Evolutionary conservation across 768 basidiomycete species (phyloP).

Genomic region (Boletus subcaerulescens): DNA sequence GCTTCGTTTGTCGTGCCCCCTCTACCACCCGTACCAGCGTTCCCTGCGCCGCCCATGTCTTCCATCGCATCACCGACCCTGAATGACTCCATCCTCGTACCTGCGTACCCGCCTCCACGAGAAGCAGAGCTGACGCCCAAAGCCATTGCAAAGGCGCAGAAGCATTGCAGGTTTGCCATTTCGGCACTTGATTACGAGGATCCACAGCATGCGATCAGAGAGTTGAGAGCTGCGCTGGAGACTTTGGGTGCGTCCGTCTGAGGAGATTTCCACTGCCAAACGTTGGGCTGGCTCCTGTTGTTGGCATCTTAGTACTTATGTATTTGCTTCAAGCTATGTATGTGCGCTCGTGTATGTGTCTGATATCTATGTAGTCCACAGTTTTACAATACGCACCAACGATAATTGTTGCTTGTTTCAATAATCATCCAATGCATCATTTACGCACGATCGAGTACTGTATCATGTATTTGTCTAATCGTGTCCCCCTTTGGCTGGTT

Average conservation of each 20-base stretch:
- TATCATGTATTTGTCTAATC: too few relatives aligned
- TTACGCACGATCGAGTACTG: too few relatives aligned
- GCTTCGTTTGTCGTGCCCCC: slow-evolving; percentile 9
- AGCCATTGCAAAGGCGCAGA: slow-evolving; percentile 75
- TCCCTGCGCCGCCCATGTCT: slow-evolving; percentile 3
- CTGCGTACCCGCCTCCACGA: slow-evolving; percentile 20
- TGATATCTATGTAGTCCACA: background rate
- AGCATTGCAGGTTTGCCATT: slow-evolving; percentile 89
- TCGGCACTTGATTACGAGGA: slow-evolving; percentile 97
- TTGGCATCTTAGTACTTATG: background rate
- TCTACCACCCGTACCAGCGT: slow-evolving; percentile 15
- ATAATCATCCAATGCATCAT: slow-evolving; percentile 3
- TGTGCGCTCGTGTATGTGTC: background rate
- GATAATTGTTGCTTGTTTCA: background rate
- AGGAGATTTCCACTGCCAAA: background rate
- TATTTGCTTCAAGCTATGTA: slow-evolving; percentile 6
- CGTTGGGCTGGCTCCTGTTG: slow-evolving; percentile 4
- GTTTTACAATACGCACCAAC: slow-evolving; percentile 1
- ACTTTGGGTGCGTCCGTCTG: slow-evolving; percentile 51
- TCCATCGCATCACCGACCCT: background rate
- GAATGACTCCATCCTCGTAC: slow-evolving; percentile 9
- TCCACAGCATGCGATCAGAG: slow-evolving; percentile 76
- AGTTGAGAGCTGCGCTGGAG: slow-evolving; percentile 73
- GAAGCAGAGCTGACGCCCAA: slow-evolving; percentile 55
- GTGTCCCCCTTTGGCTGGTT: too few relatives aligned